Evolutionary conservation across 345 rosid species (phyloP), one percentile per base, ranked within the genome.

Genomic region (Tarenaya hassleriana): DNA sequence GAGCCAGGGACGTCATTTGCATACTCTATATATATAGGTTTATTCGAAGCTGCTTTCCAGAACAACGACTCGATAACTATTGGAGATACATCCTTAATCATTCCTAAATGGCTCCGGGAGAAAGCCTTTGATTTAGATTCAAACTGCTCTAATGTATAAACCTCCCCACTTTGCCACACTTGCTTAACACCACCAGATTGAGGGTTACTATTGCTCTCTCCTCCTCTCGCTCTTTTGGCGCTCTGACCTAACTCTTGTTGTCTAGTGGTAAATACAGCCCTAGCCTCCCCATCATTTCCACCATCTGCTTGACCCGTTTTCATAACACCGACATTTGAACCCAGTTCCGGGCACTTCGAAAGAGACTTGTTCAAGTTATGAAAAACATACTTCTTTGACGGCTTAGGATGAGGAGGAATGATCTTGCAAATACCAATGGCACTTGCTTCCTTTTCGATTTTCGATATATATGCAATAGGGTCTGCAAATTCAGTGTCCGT

Each of bases 1-100:
- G 99, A 88, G 10, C 99, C 99, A 3, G 99, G 97, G 15, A 94
- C 97, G 80, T 94, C 97, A 66, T 94, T 94, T n/a, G 99, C 97
- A 80, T 94, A 94, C 56, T 94, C 99, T 50, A 94, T 75, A 55
- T 76, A 76, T 47, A 86, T 76, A 47, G 96, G 91, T 70, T 86
- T 94, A 69, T 88, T 96, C 0, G 66, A 82, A 55, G 95, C 84
- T 3, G 79, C 75, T 73, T 81, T 84, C 99, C 99, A 94, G 60
- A 94, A 94, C 69, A 88, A 65, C 39, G 96, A 73, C 72, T 94
- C 99, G 7, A 86, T 57, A 54, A 66, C 83, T 66, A 78, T 71
- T 0, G 97, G 89, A 27, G 85, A 69, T 40, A 75, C 83, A 62
- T 94, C 97, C 76, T 77, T 88, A 18, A 73, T 13, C 63, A 61